Conservation (phyloP, 2,329 filamentous ascomycete species). For the Beauveria sp. region DNA sequence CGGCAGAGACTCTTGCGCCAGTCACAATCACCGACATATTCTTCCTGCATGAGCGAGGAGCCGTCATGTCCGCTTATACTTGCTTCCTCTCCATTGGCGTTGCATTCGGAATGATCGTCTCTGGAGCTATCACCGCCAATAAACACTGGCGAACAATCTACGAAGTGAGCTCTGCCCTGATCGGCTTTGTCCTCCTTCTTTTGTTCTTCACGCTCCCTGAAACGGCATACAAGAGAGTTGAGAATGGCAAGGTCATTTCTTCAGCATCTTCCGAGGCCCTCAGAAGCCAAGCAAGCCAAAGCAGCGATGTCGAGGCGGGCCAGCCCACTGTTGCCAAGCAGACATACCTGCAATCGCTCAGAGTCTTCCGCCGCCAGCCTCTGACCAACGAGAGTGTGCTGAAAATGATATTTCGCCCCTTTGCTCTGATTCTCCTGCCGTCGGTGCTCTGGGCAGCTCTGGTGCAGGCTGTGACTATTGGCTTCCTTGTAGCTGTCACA, state of each 20-base stretch:
- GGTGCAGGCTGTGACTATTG: slow-evolving; percentile 46
- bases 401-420: slow-evolving; percentile 41
- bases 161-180: slow-evolving; percentile 40
- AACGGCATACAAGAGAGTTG: slow-evolving; percentile 37
- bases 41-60: slow-evolving; percentile 48
- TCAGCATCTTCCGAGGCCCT: slow-evolving; percentile 12
- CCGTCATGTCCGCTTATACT: slow-evolving; percentile 40
- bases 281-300: neutral
- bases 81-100: slow-evolving; percentile 35
- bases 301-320: slow-evolving; percentile 13
- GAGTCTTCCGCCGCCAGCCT: slow-evolving; percentile 28
- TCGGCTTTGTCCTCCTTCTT: slow-evolving; percentile 39
- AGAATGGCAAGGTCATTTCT: slow-evolving; percentile 12
- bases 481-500: slow-evolving; percentile 46
- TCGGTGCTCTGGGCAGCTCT: slow-evolving; percentile 48
- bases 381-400: slow-evolving; percentile 39
- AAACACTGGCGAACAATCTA: slow-evolving; percentile 45
- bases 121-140: slow-evolving; percentile 40
- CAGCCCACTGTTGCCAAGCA: slow-evolving; percentile 18
- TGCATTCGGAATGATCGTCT: slow-evolving; percentile 34
- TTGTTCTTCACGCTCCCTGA: slow-evolving; percentile 48
- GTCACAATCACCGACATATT: slow-evolving; percentile 48
- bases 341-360: slow-evolving; percentile 27
- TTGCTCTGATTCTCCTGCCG: slow-evolving; percentile 42
- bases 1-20: slow-evolving; percentile 43